Evolutionary conservation across 2,329 filamentous ascomycete genomes (phyloP), one percentile per base, ranked within the genome.

Genomic region (Bisporella sp.): DNA sequence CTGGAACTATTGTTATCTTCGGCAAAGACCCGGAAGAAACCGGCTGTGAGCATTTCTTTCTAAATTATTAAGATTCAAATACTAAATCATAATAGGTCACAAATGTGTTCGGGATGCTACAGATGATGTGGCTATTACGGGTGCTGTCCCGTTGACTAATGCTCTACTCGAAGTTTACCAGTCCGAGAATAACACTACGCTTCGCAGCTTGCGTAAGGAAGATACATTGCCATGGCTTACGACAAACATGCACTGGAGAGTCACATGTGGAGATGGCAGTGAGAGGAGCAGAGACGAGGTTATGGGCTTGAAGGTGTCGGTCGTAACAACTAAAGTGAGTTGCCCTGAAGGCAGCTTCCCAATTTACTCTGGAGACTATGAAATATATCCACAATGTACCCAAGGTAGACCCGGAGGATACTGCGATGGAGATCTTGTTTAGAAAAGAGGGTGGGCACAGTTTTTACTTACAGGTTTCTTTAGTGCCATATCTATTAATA

Each of bases 1-100:
- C 73, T 28, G 70, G 71, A 30, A 69, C 69, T 39, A 63, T 71
- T 33, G 60, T 64, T 2, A 61, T 67, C 8, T 66, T 72, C 45
- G 66, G 68, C 3, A 67, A 65, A 31, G 61, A 69, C n/a, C 50
- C 54, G 5, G 48, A 51, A 5, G 62, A 62, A 50, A 62, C 61
- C 9, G 51, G 64, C 57, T 69, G 64, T 47, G 58, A 62, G 49
- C 21, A 21, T 21, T 21, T 21, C 21, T 3, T 21, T 21, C 21
- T 21, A 21, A 21, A 21, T 21, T 21, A 21, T 21, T 21, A 21
- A 21, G 21, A 21, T 21, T 21, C 21, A 21, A 21, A 21, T 21
- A 21, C 21, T 21, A 21, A 21, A 21, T 21, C 3, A 3, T 21
- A 21, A 21, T 21, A 21, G 21, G 21, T 21, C 21, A 21, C 21